Base-by-base conservation (phyloP, 768 basidiomycete species). In the Nidularia pulvinata region DNA sequence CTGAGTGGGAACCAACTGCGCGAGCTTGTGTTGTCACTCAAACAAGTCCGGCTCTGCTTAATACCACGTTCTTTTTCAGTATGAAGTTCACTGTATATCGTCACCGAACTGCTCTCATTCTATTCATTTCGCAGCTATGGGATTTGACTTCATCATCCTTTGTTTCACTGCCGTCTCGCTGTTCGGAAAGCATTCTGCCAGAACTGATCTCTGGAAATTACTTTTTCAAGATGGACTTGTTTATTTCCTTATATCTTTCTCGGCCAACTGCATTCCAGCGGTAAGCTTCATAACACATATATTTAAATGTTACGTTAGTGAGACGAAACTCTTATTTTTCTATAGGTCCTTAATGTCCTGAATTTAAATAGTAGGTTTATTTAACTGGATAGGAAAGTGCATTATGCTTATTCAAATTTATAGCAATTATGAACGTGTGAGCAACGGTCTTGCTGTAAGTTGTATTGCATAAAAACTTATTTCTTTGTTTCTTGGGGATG, bases 181-280 rank as follows among this genome's bases (percentile, higher is more conserved):
- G 32, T 70, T 78, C 45, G 73, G 72, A 55, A 74, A 77, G 39
- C 81, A 80, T 58, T 79, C 82, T 16, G 71, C 76, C 4, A 73
- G 80, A 46, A 85, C 82, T 4, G 82, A 77, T 55, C 73, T 90
- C n/a, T 88, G 86, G 78, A 76, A 79, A 58, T 67, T 91, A 46
- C 79, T 91, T 49, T 88, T 89, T 69, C 76, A 80, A n/a, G 88
- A 89, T 59, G 88, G 89, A 16, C 70, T 91, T 45, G 80, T 87
- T 5, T 89, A 84, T 62, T 89, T 89, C 61, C 54, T 88, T 30
- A 70, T 86, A 39, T 81, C 86, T 1, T 88, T 86, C 56, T 73
- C 80, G 13, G 84, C 78, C 50, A 89, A 89, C 57, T 79, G 80
- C 54, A 73, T 88, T 49, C 87, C 87, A 35, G 88, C 89, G 19